Evolutionary conservation across 2,329 filamentous ascomycete genomes (phyloP), one percentile per base, ranked within the genome.

Genomic region (Apiospora rasikravindrae): DNA sequence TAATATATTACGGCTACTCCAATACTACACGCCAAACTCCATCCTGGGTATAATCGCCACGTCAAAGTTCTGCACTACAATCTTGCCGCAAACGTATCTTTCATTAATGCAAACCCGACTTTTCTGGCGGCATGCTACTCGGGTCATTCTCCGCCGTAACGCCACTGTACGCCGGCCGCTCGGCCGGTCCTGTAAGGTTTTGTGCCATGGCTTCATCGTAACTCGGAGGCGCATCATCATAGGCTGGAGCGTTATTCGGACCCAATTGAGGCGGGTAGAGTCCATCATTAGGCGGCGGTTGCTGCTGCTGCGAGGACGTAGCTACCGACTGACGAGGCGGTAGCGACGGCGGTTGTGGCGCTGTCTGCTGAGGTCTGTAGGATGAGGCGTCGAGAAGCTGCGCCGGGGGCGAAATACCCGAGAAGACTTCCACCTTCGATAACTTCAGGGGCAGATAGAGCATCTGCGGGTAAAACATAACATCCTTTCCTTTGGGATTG

Each of bases 131-230:
- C 78, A 80, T 83, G 67, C 85, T 84, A 68, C 87, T 88, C 0
- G 88, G 88, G 49, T 84, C 87, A 77, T 91, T 89, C 79, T 90
- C 89, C 71, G 89, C 88, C 61, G 89, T 91, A 33, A 90, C 86
- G 1, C 89, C 89, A 73, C 88, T 90, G 80, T 93, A 95, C 19
- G 90, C 90, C 40, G 92, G 90, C 77, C 95, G 86, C 37, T 92
- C 79, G 53, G 82, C 79, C 2, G 94, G 93, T 47, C 89, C 92
- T 0, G 85, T 82, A 74, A 96, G 83, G 72, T 91, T 89, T 75
- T 94, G 92, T 8, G 94, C 95, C 83, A 98, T 92, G 16, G 94
- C 95, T 82, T 98, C 95, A 82, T 98, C 95, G 79, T 98, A 98
- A 78, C 94, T 98, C 10, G 96, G 95, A n/a, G 94, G 94, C 71